Evolutionary conservation across 306 rosid species (phyloP), one percentile per base, ranked within the genome.

Genomic region (Sphenostylis stenocarpa): DNA sequence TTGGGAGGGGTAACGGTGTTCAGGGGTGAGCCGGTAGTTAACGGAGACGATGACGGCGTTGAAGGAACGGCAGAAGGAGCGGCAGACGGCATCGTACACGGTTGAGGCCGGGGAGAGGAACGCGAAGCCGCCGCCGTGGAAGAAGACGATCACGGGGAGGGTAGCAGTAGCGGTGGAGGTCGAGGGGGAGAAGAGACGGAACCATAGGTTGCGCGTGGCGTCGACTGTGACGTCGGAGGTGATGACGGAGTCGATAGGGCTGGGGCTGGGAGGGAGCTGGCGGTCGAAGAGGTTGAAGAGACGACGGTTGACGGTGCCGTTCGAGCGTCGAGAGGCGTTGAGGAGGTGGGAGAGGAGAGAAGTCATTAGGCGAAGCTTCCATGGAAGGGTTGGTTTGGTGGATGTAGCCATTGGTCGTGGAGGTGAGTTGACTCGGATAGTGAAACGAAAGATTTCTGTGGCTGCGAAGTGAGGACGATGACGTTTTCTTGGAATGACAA

Each of bases 21-120:
- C 97, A 0, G 95, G 96, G 13, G 86, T 10, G 60, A 94, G 95
- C 38, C 98, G 89, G 84, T 94, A 94, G 65, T 88, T 86, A 58
- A 91, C 90, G 28, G 93, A 91, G 62, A 90, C 53, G 5, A 91
- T 77, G 5, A 94, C 41, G 20, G 90, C 88, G 3, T 82, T 82
- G 60, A 89, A 13, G 15, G 51, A 1, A 72, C 85, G 9, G 82
- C 88, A 47, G n/a, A 90, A 71, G 0, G 58, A 60, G 0, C 95
- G 77, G 43, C 90, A 86, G 4, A 86, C 69, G 70, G 72, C 66
- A 75, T 84, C 85, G 84, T 82, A 90, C 0, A 13, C 3, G 7
- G 53, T 20, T 8, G 90, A 72, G 17, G 82, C 68, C 0, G 97
- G 56, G n/a, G 82, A 74, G 31, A 83, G 75, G 60, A 73, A 84